Percentiles rank a stretch among this genome's conserved stretches.
phyloP scores from a whole-genome alignment of 139 green algal species.

The Astrephomene gubernaculifera region DNA sequence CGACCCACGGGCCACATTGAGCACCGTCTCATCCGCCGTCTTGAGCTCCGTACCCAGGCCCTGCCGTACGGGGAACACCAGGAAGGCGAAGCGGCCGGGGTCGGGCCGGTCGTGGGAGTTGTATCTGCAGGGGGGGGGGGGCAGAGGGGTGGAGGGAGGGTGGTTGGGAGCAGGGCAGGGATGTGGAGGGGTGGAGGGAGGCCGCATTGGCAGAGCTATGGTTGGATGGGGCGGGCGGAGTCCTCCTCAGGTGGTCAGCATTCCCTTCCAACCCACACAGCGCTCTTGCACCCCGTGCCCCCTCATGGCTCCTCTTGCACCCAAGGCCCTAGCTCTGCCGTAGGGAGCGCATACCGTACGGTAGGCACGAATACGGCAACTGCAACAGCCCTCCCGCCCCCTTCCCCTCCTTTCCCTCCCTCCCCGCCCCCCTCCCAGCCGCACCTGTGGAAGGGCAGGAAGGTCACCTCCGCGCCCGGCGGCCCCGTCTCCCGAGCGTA shows the following conservation, averaged over 20 bases:
- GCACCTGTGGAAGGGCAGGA: conserved; percentile 43
- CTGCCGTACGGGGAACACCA: conserved; percentile 48
- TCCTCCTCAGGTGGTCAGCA: too few species aligned
- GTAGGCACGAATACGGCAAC: too few species aligned
- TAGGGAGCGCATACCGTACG: too few species aligned
- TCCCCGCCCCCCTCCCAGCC: neutral
- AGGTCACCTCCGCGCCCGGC: conserved; percentile 33
- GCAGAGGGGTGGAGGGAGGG: neutral
- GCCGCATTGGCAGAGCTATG: too few species aligned
- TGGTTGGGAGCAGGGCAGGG: neutral
- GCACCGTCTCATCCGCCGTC: conserved; percentile 46
- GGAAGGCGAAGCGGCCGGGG: conserved; percentile 52
- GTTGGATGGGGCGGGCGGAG: too few species aligned
- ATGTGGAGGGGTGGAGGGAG: neutral
- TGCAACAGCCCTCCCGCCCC: too few species aligned
- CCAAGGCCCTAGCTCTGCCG: too few species aligned
- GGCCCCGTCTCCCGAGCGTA: conserved; percentile 38
- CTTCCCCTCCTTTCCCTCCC: neutral
- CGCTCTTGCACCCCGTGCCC: too few species aligned
- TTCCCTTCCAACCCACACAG: too few species aligned
- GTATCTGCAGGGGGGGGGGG: neutral
- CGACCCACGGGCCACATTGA: conserved; percentile 46
- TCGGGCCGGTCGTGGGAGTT: conserved; percentile 32
- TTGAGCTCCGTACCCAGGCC: conserved; percentile 40
- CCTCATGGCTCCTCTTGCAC: too few species aligned